phyloP scores from a whole-genome alignment of 805 yeast species.

The Komagataella populi region DNA sequence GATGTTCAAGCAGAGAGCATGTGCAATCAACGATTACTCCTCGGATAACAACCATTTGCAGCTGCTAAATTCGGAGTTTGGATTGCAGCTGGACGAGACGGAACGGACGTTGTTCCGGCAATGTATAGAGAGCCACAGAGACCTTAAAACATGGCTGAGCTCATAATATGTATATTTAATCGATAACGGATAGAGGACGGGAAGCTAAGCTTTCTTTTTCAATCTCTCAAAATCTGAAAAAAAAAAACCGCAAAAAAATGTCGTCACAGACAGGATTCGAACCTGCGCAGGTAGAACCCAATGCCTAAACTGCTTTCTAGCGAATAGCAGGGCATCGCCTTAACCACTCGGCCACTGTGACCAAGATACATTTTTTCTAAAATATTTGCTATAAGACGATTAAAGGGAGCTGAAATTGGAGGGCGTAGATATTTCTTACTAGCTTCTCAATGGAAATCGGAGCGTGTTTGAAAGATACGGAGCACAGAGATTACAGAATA shows the following conservation, averaged over 20 bases:
- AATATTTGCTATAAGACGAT: background rate
- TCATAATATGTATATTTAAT: background rate
- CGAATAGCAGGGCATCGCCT: conserved; percentile 58
- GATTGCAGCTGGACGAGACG: conserved; percentile 60
- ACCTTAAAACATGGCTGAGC: conserved; percentile 27
- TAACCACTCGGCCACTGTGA: conserved; percentile 66
- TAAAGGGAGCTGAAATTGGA: too few species aligned
- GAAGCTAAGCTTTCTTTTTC: background rate
- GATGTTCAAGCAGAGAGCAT: conserved; percentile 52
- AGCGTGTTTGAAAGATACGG: too few species aligned
- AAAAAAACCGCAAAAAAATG: conserved; percentile 20
- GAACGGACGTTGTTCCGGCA: conserved; percentile 47
- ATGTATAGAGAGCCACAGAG: conserved; percentile 36
- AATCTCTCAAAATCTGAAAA: background rate
- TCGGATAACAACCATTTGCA: conserved; percentile 11
- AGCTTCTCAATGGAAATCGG: too few species aligned
- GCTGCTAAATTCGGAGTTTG: conserved; percentile 37
- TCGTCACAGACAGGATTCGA: conserved; percentile 99
- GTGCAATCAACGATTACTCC: conserved; percentile 56
- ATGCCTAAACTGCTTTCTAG: conserved; percentile 35
- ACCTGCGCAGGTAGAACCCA: conserved; percentile 95
- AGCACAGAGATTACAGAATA: too few species aligned
- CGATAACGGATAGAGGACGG: background rate
- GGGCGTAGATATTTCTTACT: too few species aligned
- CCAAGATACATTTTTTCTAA: conserved; percentile 7